These are phyloP conservation scores for Suillus brevipes DNA, from an alignment of 768 basidiomycete genomes.

Conservation along the genomic window DNA sequence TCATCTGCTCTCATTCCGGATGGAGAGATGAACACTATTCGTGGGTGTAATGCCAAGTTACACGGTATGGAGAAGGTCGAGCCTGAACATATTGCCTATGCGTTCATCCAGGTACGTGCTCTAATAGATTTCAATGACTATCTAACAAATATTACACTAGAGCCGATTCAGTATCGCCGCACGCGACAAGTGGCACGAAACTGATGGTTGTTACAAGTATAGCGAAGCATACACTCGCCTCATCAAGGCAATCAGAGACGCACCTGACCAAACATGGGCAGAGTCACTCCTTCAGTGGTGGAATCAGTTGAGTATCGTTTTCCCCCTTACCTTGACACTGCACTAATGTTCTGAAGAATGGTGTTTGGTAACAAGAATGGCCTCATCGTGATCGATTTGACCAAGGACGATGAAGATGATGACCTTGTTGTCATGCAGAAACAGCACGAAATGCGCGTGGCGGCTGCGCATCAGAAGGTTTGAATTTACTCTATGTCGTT, in stretches of 20 bases:
- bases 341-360: not conserved
- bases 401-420: not conserved
- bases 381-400: not conserved
- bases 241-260: not conserved
- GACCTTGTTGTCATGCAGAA: not conserved
- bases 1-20: not conserved
- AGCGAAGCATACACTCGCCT: constrained; percentile 7
- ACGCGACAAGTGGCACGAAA: constrained; percentile 4
- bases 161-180: not conserved
- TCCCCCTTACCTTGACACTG: not conserved
- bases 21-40: not conserved
- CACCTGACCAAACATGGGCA: not conserved
- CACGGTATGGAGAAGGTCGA: constrained; percentile 4
- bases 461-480: not conserved
- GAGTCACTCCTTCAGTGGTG: not conserved
- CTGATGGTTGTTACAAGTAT: constrained; percentile 7
- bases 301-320: not conserved
- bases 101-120: not conserved
- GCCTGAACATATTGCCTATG: constrained; percentile 11
- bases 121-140: not conserved
- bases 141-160: constrained; percentile 1
- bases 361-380: not conserved
- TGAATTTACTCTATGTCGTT: not conserved
- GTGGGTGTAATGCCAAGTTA: constrained; percentile 3
- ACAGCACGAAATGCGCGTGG: not conserved